A percentile compares a stretch with the other conserved stretches of the same genome.
Evolutionary conservation across 2,329 filamentous ascomycete species (phyloP).

Genomic region (Kalaharituber pfeilii): DNA sequence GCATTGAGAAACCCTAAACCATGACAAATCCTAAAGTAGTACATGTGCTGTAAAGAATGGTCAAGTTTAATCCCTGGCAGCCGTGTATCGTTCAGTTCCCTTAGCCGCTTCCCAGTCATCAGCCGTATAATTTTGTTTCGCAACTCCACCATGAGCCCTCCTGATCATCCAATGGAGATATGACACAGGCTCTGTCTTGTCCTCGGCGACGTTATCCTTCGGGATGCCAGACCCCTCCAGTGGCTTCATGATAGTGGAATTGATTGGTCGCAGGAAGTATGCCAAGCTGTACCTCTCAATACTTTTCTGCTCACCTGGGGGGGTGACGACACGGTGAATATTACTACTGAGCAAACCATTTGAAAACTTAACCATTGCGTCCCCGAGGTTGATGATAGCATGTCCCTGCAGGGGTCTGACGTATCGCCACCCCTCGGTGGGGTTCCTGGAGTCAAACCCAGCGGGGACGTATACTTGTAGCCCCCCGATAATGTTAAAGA

Average conservation of each 20-base stretch:
- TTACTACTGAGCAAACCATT: slow-evolving; percentile 26
- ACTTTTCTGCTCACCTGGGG: slow-evolving; percentile 23
- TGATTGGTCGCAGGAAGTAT: neutral
- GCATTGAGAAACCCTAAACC: too few species aligned
- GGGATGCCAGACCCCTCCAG: neutral
- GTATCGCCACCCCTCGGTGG: slow-evolving; percentile 26
- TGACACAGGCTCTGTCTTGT: neutral
- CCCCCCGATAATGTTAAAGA: slow-evolving; percentile 30
- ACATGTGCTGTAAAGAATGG: too few species aligned
- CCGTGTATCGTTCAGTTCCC: too few species aligned
- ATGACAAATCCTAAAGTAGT: too few species aligned
- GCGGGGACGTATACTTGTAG: slow-evolving; percentile 26
- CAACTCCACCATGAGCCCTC: too few species aligned
- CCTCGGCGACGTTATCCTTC: neutral
- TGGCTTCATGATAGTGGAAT: neutral
- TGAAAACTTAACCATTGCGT: slow-evolving; percentile 28
- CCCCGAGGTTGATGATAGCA: slow-evolving; percentile 29
- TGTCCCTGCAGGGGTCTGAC: slow-evolving; percentile 26
- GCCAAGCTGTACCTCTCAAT: neutral
- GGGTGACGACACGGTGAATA: slow-evolving; percentile 27
- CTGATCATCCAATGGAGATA: neutral
- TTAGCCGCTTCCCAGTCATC: too few species aligned
- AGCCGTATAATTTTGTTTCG: too few species aligned
- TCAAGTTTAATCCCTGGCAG: too few species aligned
- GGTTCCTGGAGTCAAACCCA: neutral